Base-by-base conservation (phyloP, 352 stramenopile genomes). In the Pelagophyceae sp. region DNA sequence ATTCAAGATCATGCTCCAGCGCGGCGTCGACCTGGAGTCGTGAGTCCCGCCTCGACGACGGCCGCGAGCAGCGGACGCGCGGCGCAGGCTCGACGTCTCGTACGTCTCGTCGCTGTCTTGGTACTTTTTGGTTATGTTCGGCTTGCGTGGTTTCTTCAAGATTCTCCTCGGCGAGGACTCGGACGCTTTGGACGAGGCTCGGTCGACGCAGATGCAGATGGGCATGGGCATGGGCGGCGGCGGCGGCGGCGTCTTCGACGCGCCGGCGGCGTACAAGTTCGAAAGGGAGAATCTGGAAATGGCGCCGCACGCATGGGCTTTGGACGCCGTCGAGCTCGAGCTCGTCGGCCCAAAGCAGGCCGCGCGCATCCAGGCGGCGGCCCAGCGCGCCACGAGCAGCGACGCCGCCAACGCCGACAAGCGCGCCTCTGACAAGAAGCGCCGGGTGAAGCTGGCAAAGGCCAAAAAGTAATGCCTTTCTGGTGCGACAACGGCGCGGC, bases 81-180 rank as follows among this genome's bases (percentile, higher is more conserved):
- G n/a, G n/a, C n/a, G n/a, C n/a, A n/a, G n/a, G 35, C 87, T 99
- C 38, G 95, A 99, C 80, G 95, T 97, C 67, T 97, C 90, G 75
- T 99, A 99, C 84, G 96, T 99, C 33, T 97, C 89, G 35, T 96
- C 89, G 72, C 88, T 98, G 29, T 97, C 90, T 78, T 98, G 95
- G 95, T 99, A 99, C 84, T 98, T 99, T 85, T 89, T 99, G 78
- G 93, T 98, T 70, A 98, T 98, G 91, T 99, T 98, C 82, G 96
- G 95, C 80, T 91, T 99, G 79, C 91, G 94, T 78, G 93, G 91
- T 58, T 97, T 99, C 79, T 94, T 98, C 72, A 91, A 89, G 80
- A 88, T 99, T 54, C 94, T 97, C 74, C 91, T 98, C 72, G 94
- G 96, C 63, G 93, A 97, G 72, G 84, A 95, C 79, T 89, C 82